These are phyloP conservation scores for Vitis hybrid DNA, from an alignment of 177 flowering plant species.

Conservation along the genomic window DNA sequence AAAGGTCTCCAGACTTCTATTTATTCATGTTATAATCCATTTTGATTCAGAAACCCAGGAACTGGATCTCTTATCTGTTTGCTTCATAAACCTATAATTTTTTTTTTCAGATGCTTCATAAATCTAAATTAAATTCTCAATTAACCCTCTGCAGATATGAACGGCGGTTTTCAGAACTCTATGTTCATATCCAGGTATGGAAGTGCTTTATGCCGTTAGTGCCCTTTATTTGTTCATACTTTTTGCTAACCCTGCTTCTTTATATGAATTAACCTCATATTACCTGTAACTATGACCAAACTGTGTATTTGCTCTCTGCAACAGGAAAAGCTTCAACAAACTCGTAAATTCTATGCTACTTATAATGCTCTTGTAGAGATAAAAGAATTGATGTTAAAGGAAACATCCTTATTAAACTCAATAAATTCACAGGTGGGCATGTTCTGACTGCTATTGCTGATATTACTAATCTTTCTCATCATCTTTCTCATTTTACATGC, in stretches of 20 bases:
- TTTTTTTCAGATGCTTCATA: not conserved
- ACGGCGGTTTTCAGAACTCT: constrained; percentile 71
- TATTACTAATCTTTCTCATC: not conserved
- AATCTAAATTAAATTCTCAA: no score
- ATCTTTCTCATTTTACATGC: constrained; percentile 1
- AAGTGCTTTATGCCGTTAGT: not conserved
- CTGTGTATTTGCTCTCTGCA: not conserved
- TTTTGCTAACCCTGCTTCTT: not conserved
- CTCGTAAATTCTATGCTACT: constrained; percentile 77
- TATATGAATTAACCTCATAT: not conserved
- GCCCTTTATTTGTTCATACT: not conserved
- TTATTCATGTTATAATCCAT: not conserved
- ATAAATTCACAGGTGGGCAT: constrained; percentile 72
- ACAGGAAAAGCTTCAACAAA: constrained; percentile 75
- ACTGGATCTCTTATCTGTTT: not conserved
- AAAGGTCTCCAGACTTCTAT: not conserved
- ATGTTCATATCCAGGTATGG: constrained; percentile 74
- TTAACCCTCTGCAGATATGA: constrained; percentile 62
- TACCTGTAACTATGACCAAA: not conserved
- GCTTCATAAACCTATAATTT: not conserved
- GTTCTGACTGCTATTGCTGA: constrained; percentile 1
- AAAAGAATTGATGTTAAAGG: constrained; percentile 84
- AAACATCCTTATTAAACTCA: constrained; percentile 78
- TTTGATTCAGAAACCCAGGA: not conserved
- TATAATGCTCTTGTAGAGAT: constrained; percentile 88